Evolutionary conservation across 257 asterid species (phyloP).

Genomic region (Nicotiana otophora): DNA sequence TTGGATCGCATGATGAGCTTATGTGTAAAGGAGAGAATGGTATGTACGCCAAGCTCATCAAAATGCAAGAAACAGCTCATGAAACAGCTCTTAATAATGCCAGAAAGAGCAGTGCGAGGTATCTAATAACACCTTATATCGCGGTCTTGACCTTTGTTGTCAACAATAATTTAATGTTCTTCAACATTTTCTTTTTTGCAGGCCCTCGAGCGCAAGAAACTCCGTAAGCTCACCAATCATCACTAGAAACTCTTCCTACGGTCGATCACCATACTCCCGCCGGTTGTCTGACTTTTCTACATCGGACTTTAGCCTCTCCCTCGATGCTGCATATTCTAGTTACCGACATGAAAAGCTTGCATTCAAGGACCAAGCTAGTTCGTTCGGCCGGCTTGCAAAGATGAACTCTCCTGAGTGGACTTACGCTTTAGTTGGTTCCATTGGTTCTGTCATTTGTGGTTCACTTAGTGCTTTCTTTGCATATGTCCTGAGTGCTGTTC

Average conservation of each 20-base stretch:
- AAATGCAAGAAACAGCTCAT: slow-evolving; percentile 88
- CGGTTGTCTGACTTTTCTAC: slow-evolving; percentile 86
- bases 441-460: slow-evolving; percentile 83
- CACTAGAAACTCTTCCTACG: slow-evolving; percentile 77
- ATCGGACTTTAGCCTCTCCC: slow-evolving; percentile 77
- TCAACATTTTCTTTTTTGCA: slow-evolving; percentile 16
- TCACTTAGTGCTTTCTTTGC: slow-evolving; percentile 94
- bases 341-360: slow-evolving; percentile 74
- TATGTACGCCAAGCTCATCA: slow-evolving; percentile 68
- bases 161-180: neutral
- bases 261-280: slow-evolving; percentile 86
- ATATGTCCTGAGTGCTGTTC: slow-evolving; percentile 80
- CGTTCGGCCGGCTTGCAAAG: slow-evolving; percentile 78
- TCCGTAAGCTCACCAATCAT: slow-evolving; percentile 89
- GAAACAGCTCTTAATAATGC: slow-evolving; percentile 68
- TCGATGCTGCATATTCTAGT: slow-evolving; percentile 59
- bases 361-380: slow-evolving; percentile 82
- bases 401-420: slow-evolving; percentile 95
- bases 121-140: neutral
- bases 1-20: slow-evolving; percentile 88
- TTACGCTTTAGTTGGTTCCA: slow-evolving; percentile 72
- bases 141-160: too few relatives aligned
- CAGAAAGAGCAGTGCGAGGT: slow-evolving; percentile 90
- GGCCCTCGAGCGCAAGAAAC: slow-evolving; percentile 96
- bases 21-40: slow-evolving; percentile 70